These are phyloP conservation scores for Aureobasidium sp. DNA, from an alignment of 2,329 filamentous ascomycete genomes.

Conservation along the genomic window DNA sequence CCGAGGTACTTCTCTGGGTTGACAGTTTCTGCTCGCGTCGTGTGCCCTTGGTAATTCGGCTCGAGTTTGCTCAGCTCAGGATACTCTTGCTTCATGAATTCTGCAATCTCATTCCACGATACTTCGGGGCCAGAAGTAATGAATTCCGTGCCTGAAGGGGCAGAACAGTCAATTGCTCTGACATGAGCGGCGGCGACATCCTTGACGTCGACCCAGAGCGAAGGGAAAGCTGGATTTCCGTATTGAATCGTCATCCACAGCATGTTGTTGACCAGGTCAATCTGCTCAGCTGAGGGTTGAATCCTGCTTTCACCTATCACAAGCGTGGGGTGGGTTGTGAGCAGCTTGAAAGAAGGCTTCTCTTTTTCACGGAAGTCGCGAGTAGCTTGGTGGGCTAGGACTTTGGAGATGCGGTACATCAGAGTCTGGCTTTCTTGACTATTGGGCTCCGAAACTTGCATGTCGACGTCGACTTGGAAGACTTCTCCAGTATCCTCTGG, in stretches of 20 bases:
- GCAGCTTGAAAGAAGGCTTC: slow-evolving; percentile 22
- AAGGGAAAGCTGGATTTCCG: slow-evolving; percentile 18
- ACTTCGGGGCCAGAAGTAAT: slow-evolving; percentile 9
- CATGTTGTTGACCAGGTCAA: slow-evolving; percentile 22
- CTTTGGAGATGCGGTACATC: slow-evolving; percentile 20
- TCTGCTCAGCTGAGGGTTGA: slow-evolving; percentile 18
- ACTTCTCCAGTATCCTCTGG: slow-evolving; percentile 16
- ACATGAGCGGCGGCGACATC: slow-evolving; percentile 27
- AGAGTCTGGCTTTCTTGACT: slow-evolving; percentile 21
- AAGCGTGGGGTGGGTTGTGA: slow-evolving; percentile 25
- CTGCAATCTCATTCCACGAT: slow-evolving; percentile 19
- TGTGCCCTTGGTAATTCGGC: not conserved
- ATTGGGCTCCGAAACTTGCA: not conserved
- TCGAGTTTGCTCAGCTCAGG: slow-evolving; percentile 18
- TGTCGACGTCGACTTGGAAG: slow-evolving; percentile 15
- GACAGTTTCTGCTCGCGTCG: not conserved
- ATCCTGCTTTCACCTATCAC: slow-evolving; percentile 24
- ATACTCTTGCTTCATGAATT: slow-evolving; percentile 20
- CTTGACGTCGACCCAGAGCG: slow-evolving; percentile 22
- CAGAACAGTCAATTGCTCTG: slow-evolving; percentile 17
- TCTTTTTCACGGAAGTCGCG: slow-evolving; percentile 20
- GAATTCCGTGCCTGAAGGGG: slow-evolving; percentile 19
- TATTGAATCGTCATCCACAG: slow-evolving; percentile 15
- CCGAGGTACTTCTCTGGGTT: not conserved
- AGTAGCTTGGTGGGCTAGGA: slow-evolving; percentile 26